Evolutionary conservation across 2,329 filamentous ascomycete species (phyloP).

Genomic region (Colletotrichum karsti): DNA sequence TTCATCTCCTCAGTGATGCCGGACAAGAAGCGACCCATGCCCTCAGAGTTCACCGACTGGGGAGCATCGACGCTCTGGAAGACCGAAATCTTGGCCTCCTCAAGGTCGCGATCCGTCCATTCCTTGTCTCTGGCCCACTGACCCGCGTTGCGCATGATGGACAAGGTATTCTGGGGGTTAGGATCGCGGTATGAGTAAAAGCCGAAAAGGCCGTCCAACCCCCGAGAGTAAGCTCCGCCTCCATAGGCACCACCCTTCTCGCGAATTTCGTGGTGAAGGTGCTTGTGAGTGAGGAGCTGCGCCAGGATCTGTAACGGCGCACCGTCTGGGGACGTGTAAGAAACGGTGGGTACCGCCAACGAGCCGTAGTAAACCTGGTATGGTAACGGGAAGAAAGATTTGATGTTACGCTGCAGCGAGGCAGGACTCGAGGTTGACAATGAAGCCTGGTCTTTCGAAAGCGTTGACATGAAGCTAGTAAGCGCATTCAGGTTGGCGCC

Average conservation of each 20-base stretch:
- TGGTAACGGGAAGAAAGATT: conserved; percentile 91
- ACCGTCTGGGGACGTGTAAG: conserved; percentile 79
- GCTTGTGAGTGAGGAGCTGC: conserved; percentile 93
- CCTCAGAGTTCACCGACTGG: conserved; percentile 85
- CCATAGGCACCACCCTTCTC: conserved; percentile 98
- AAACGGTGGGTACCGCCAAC: conserved; percentile 81
- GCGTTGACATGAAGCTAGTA: conserved; percentile 71
- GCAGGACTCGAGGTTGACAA: conserved; percentile 44
- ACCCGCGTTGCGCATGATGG: conserved; percentile 85
- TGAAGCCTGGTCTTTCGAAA: conserved; percentile 53
- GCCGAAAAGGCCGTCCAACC: conserved; percentile 85
- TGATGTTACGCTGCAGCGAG: conserved; percentile 59
- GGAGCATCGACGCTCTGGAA: conserved; percentile 95
- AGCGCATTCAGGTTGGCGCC: conserved; percentile 76
- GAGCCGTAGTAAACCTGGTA: conserved; percentile 98
- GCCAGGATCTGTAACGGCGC: conserved; percentile 88
- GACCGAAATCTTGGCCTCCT: conserved; percentile 94
- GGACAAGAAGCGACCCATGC: conserved; percentile 84
- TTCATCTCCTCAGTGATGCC: conserved; percentile 91
- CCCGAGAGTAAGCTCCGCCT: conserved; percentile 84
- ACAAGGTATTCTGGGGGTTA: conserved; percentile 88
- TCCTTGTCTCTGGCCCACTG: conserved; percentile 82
- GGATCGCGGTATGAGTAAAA: conserved; percentile 98
- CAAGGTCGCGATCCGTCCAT: conserved; percentile 86
- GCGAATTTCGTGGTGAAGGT: conserved; percentile 95